Evolutionary conservation across 495 filamentous ascomycete species (phyloP), one percentile per base, ranked within the genome.

Genomic region (Xylaria venustula): DNA sequence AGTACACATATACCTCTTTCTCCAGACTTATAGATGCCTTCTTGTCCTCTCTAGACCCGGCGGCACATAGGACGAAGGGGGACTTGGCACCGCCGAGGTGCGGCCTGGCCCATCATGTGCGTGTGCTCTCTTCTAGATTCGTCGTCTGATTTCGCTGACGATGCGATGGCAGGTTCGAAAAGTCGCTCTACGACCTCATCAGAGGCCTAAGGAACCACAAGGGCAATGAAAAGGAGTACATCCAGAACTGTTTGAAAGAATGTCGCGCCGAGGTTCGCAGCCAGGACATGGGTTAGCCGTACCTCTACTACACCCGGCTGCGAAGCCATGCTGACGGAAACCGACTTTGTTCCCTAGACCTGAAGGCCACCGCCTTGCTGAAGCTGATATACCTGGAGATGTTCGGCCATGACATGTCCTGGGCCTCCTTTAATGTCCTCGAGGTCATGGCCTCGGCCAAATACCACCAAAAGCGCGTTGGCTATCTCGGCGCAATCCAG

Each of bases 351-450:
- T 6, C 32, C 36, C 37, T 55, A 93, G 93, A 98, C 75, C 83
- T 96, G 72, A 98, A 98, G 79, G 91, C 94, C 11, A 97, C 92
- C 9, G 95, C 94, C 40, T 81, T 98, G 32, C 77, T 98, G 66
- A 98, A 98, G 77, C 81, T 98, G 57, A 87, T 96, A 37, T 98
- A 98, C 71, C 83, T 98, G 61, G 94, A 98, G 73, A 98, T 98
- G 94, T 92, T 97, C 70, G 94, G 94, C 11, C 90, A 98, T 69
- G 94, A 98, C 75, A 98, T 98, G 94, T 97, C 94, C 0, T 98
- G 94, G 94, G 94, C 95, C 19, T 91, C 92, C 8, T 98, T 98
- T 73, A 90, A 98, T 72, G 94, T 97, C 12, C 87, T 98, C 32
- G 94, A 98, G 75, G 94, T 98, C 73, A 98, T 98, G 94, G 95